Evolutionary conservation across 805 yeast species (phyloP).

Genomic region (Saccharomyces eubayanus): DNA sequence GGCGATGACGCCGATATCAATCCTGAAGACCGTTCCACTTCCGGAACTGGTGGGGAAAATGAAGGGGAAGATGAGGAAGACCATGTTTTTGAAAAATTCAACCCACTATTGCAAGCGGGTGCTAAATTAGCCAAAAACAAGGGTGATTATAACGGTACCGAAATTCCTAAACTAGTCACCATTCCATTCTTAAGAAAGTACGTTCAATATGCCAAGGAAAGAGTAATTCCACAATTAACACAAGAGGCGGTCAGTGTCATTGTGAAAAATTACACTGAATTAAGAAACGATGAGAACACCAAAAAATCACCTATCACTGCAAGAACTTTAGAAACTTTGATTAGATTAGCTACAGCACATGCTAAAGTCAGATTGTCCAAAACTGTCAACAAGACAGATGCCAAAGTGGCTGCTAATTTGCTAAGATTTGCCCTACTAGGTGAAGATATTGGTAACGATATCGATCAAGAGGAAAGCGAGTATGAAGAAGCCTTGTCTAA

Average conservation of each 20-base stretch:
- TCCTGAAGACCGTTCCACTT: slow-evolving; percentile 33
- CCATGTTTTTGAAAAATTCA: slow-evolving; percentile 71
- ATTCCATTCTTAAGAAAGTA: slow-evolving; percentile 86
- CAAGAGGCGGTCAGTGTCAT: slow-evolving; percentile 71
- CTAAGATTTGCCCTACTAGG: slow-evolving; percentile 73
- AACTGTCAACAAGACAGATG: slow-evolving; percentile 67
- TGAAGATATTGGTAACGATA: slow-evolving; percentile 26
- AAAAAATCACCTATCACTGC: slow-evolving; percentile 93
- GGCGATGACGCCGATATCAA: slow-evolving; percentile 51
- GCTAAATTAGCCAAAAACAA: slow-evolving; percentile 39
- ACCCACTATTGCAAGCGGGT: slow-evolving; percentile 76
- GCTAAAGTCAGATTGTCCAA: slow-evolving; percentile 88
- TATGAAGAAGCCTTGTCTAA: slow-evolving; percentile 11
- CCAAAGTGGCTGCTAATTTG: slow-evolving; percentile 75
- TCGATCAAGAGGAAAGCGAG: slow-evolving; percentile 16
- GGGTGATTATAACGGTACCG: slow-evolving; percentile 30
- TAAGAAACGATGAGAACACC: slow-evolving; percentile 75
- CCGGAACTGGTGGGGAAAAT: slow-evolving; percentile 4
- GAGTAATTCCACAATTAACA: slow-evolving; percentile 74
- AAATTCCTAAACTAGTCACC: slow-evolving; percentile 46
- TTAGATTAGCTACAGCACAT: slow-evolving; percentile 92
- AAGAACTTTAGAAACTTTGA: slow-evolving; percentile 92
- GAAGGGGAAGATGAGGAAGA: slow-evolving; percentile 45
- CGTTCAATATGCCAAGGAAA: slow-evolving; percentile 85
- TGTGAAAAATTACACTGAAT: slow-evolving; percentile 66